A percentile compares a stretch with the other conserved stretches of the same genome.
Evolutionary conservation across 805 yeast genomes (phyloP).

Genomic region (Candida verbasci): DNA sequence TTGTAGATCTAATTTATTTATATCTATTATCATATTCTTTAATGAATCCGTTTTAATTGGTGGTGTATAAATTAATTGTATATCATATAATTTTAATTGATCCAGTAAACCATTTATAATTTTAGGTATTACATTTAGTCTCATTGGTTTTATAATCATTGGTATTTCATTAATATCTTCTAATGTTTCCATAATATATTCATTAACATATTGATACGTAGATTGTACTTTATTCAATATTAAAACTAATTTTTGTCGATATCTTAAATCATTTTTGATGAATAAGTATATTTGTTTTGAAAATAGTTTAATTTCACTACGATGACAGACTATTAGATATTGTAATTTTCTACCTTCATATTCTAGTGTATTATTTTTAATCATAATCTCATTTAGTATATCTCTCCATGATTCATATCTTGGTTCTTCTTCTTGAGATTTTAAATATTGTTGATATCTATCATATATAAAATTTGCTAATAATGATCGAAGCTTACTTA

Average conservation of each 20-base stretch:
- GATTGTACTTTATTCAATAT: slow-evolving; percentile 6
- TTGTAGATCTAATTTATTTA: slow-evolving; percentile 17
- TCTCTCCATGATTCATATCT: slow-evolving; percentile 10
- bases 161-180: slow-evolving; percentile 10
- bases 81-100: slow-evolving; percentile 2
- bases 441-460: slow-evolving; percentile 3
- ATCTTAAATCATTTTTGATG: neutral
- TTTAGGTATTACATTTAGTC: slow-evolving; percentile 9
- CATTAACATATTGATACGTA: slow-evolving; percentile 3
- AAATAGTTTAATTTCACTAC: slow-evolving; percentile 4
- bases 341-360: slow-evolving; percentile 4
- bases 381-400: slow-evolving; percentile 6
- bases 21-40: slow-evolving; percentile 17
- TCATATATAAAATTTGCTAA: slow-evolving; percentile 12
- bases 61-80: slow-evolving; percentile 6
- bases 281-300: slow-evolving; percentile 7
- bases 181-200: slow-evolving; percentile 7
- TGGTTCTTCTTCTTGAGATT: slow-evolving; percentile 4
- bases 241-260: neutral
- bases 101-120: slow-evolving; percentile 7
- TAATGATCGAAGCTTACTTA: slow-evolving; percentile 8
- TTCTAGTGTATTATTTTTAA: slow-evolving; percentile 5
- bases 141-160: slow-evolving; percentile 7
- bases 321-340: slow-evolving; percentile 7
- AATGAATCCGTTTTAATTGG: slow-evolving; percentile 13